Evolutionary conservation across 164 flowering plant genomes (phyloP).

Genomic region (Umbellularia californica): DNA sequence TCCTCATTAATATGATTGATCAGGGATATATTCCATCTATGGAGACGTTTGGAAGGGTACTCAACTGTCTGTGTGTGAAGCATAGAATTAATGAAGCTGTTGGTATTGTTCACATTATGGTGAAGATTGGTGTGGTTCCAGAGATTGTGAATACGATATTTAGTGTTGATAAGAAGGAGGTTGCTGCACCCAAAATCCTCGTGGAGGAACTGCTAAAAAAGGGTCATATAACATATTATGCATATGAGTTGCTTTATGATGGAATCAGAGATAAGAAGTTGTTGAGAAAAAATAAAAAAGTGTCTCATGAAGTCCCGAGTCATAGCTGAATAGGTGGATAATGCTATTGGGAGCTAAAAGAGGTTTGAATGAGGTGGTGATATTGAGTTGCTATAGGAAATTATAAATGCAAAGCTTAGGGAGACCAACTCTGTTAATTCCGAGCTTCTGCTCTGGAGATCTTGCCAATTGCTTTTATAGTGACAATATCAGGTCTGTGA

Average conservation of each 20-base stretch:
- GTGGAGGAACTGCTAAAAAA: constrained; percentile 79
- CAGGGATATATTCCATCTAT: constrained; percentile 65
- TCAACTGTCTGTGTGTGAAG: constrained; percentile 68
- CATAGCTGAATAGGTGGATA: not conserved
- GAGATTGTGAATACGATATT: constrained; percentile 70
- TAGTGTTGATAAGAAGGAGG: constrained; percentile 62
- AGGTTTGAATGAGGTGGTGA: not conserved
- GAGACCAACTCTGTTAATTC: not conserved
- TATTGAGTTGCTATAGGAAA: not conserved
- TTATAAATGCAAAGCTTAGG: not conserved
- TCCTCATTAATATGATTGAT: constrained; percentile 47
- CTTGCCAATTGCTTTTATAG: not conserved
- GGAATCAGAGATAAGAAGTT: constrained; percentile 76
- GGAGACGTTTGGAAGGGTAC: constrained; percentile 64
- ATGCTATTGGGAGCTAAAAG: not conserved
- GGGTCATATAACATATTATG: constrained; percentile 54
- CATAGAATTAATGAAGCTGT: constrained; percentile 67
- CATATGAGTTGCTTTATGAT: constrained; percentile 72
- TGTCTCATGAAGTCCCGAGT: constrained; percentile 12
- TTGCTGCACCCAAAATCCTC: constrained; percentile 89
- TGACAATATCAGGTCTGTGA: not conserved
- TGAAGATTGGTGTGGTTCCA: constrained; percentile 64
- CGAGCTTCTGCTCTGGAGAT: not conserved
- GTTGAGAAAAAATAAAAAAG: constrained; percentile 39
- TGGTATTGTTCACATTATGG: constrained; percentile 66